These are phyloP conservation scores for Phycomyces blakesleeanus DNA, from an alignment of 192 early-diverging fungal species.

Conservation along the genomic window DNA sequence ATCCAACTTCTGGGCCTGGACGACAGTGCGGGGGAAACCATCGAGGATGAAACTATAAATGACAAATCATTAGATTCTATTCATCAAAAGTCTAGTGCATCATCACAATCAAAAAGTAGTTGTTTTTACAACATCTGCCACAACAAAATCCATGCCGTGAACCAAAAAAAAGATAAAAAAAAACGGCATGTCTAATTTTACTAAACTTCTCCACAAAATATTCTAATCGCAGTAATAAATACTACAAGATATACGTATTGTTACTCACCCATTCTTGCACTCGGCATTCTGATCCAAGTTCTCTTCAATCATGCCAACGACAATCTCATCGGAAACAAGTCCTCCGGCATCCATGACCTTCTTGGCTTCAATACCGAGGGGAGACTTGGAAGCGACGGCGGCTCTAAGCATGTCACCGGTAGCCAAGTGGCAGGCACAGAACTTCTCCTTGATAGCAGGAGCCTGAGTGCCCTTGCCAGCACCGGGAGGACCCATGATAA, in stretches of 20 bases:
- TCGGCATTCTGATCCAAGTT: slow-evolving; percentile 92
- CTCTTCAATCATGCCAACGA: slow-evolving; percentile 95
- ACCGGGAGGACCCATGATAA: slow-evolving; percentile 92
- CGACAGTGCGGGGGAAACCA: slow-evolving; percentile 97
- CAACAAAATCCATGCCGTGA: too few species aligned
- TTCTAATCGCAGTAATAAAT: background rate
- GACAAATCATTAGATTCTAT: slow-evolving; percentile 8
- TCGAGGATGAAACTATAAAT: slow-evolving; percentile 87
- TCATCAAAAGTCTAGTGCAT: background rate
- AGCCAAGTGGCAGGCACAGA: slow-evolving; percentile 96
- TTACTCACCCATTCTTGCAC: slow-evolving; percentile 85
- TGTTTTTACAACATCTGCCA: background rate
- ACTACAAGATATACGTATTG: background rate
- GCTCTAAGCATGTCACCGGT: slow-evolving; percentile 99
- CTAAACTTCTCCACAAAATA: background rate
- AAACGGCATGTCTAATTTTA: background rate
- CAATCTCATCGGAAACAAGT: slow-evolving; percentile 96
- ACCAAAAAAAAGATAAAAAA: too few species aligned
- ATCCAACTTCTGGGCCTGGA: slow-evolving; percentile 98
- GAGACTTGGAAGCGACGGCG: slow-evolving; percentile 87
- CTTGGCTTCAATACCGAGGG: slow-evolving; percentile 93
- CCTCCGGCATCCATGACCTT: slow-evolving; percentile 99
- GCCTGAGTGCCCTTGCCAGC: slow-evolving; percentile 83
- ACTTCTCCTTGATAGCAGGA: slow-evolving; percentile 92
- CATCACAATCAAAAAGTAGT: background rate